Evolutionary conservation across 306 rosid genomes (phyloP).

Genomic region (Datisca glomerata): DNA sequence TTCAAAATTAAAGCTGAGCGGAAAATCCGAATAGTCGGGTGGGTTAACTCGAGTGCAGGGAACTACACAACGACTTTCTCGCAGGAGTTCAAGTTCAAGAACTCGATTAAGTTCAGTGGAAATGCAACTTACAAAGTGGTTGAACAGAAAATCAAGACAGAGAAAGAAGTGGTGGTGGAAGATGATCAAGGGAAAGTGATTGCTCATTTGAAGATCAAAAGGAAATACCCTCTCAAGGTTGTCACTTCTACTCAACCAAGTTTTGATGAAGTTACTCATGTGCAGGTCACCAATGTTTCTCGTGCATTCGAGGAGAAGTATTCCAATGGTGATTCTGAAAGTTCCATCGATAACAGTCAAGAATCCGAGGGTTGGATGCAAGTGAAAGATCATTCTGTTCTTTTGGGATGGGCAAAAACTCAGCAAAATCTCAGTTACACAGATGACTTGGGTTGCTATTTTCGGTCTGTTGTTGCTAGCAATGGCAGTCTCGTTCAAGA

Average conservation of each 20-base stretch:
- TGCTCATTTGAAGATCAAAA: conserved; percentile 11
- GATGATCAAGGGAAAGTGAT: conserved; percentile 18
- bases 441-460: conserved; percentile 30
- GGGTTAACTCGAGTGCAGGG: conserved; percentile 62
- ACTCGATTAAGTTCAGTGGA: conserved; percentile 17
- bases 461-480: conserved; percentile 20
- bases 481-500: conserved; percentile 31
- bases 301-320: conserved; percentile 36
- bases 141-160: conserved; percentile 32
- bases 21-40: conserved; percentile 27
- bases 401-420: conserved; percentile 42
- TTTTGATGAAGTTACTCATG: conserved; percentile 16
- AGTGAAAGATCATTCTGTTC: conserved; percentile 58
- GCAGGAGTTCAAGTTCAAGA: conserved; percentile 27
- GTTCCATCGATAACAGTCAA: conserved; percentile 25
- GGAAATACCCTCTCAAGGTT: conserved; percentile 36
- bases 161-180: conserved; percentile 18
- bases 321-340: conserved; percentile 3
- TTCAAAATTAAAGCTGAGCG: conserved; percentile 43
- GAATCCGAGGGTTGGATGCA: conserved; percentile 64
- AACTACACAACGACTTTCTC: conserved; percentile 34
- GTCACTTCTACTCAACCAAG: conserved; percentile 23
- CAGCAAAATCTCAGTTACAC: conserved; percentile 26
- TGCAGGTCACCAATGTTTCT: conserved; percentile 36
- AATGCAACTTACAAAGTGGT: conserved; percentile 46